Evolutionary conservation across 2,329 filamentous ascomycete genomes (phyloP).

Genomic region (Blastomyces percursus): DNA sequence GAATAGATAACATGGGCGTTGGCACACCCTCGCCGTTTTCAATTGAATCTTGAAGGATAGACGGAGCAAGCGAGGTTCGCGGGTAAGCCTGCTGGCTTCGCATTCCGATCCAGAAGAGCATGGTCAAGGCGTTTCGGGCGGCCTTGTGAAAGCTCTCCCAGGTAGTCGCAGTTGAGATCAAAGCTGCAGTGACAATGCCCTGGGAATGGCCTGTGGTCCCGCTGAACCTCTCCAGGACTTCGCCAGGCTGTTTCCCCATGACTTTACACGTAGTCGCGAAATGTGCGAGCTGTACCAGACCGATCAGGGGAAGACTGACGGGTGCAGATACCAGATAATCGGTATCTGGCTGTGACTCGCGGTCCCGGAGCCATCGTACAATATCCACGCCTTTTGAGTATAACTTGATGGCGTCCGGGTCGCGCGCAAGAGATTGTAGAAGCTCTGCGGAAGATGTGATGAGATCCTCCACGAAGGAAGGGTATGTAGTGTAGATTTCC

Average conservation of each 20-base stretch:
- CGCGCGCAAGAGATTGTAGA: conserved; percentile 71
- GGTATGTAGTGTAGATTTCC: conserved; percentile 82
- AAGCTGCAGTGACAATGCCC: conserved; percentile 85
- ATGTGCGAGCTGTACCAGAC: conserved; percentile 88
- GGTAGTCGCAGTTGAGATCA: conserved; percentile 76
- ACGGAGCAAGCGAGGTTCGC: conserved; percentile 82
- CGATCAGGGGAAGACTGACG: conserved; percentile 92
- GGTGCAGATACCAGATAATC: conserved; percentile 92
- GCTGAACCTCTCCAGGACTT: conserved; percentile 70
- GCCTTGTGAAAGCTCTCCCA: conserved; percentile 87
- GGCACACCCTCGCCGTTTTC: conserved; percentile 92
- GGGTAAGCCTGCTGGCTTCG: conserved; percentile 97
- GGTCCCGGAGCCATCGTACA: conserved; percentile 81
- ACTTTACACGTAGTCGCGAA: conserved; percentile 91
- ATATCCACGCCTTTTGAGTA: conserved; percentile 96
- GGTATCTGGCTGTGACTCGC: conserved; percentile 79
- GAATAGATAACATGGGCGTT: conserved; percentile 95
- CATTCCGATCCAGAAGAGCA: conserved; percentile 97
- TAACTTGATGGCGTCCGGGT: conserved; percentile 82
- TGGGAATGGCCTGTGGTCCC: conserved; percentile 96
- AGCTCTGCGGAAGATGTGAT: conserved; percentile 71
- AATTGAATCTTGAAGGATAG: conserved; percentile 80
- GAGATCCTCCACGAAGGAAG: conserved; percentile 78
- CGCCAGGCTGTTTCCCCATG: conserved; percentile 77
- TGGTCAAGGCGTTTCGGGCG: conserved; percentile 68